Conservation (phyloP, 495 filamentous ascomycete genomes). For the Hypoxylon trugodes region DNA sequence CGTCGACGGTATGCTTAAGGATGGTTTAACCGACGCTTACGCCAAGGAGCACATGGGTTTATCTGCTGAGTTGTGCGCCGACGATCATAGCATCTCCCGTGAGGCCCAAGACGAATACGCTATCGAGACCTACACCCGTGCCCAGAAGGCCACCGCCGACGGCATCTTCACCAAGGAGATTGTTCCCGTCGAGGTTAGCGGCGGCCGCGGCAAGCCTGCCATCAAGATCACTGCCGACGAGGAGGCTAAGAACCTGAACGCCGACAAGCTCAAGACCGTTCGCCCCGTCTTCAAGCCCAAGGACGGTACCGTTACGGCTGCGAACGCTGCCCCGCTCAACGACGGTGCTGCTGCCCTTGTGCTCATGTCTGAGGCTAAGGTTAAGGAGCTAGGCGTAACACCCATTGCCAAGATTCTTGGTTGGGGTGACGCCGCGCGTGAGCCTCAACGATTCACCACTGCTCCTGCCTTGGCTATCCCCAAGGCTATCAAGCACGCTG, state of each 20-base stretch:
- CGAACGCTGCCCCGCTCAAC: conserved; percentile 94
- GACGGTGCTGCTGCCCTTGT: conserved; percentile 92
- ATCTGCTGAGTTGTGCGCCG: conserved; percentile 88
- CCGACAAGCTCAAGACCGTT: conserved; percentile 84
- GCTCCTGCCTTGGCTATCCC: conserved; percentile 94
- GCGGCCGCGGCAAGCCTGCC: conserved; percentile 87
- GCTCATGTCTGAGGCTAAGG: conserved; percentile 86
- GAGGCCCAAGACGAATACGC: conserved; percentile 93
- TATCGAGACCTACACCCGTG: conserved; percentile 89
- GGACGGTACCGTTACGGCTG: conserved; percentile 92
- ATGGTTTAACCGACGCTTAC: conserved; percentile 92
- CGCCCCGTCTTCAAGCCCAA: conserved; percentile 85
- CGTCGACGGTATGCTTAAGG: conserved; percentile 89
- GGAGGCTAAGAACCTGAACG: conserved; percentile 97
- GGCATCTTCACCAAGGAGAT: conserved; percentile 88
- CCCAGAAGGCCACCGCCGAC: conserved; percentile 80
- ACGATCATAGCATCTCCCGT: conserved; percentile 80
- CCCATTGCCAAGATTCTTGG: conserved; percentile 95
- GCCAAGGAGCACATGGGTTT: conserved; percentile 94
- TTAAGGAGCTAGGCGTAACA: conserved; percentile 87
- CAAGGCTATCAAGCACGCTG: conserved; percentile 93
- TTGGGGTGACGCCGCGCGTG: conserved; percentile 92
- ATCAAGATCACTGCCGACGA: conserved; percentile 86
- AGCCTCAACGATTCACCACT: conserved; percentile 94
- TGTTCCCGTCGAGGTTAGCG: conserved; percentile 84